phyloP scores from a whole-genome alignment of 805 yeast species.

The Groenewaldozyma tartarivorans region DNA sequence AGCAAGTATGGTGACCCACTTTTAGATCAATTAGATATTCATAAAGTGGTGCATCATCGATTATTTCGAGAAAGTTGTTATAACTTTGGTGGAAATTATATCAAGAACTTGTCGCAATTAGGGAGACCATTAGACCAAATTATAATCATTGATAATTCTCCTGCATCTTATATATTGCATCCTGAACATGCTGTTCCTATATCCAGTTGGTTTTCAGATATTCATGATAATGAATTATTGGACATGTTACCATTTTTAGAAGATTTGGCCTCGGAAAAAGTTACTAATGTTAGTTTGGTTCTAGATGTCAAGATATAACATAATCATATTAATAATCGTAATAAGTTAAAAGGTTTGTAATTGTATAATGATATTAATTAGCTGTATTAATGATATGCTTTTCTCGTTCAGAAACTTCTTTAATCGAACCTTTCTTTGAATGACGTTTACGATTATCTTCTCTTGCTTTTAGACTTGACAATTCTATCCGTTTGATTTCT shows the following conservation, averaged over 20 bases:
- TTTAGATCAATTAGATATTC: constrained; percentile 75
- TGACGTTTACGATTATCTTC: constrained; percentile 78
- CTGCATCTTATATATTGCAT: constrained; percentile 95
- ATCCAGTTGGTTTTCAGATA: constrained; percentile 96
- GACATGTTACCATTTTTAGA: constrained; percentile 87
- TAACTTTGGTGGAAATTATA: constrained; percentile 88
- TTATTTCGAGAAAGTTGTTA: constrained; percentile 91
- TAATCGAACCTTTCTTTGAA: constrained; percentile 40
- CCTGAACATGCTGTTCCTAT: constrained; percentile 98
- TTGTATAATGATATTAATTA: constrained; percentile 18
- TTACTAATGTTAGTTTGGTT: constrained; percentile 77
- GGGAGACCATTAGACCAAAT: constrained; percentile 84
- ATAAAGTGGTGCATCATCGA: constrained; percentile 74
- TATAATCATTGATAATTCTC: constrained; percentile 92
- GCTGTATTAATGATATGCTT: constrained; percentile 83
- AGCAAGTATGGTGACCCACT: constrained; percentile 94
- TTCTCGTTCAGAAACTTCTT: constrained; percentile 56
- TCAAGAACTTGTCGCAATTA: constrained; percentile 85
- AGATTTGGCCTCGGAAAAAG: constrained; percentile 63
- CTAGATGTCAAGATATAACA: constrained; percentile 49
- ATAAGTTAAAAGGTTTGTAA: no score
- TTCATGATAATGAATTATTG: constrained; percentile 89
- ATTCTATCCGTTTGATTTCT: constrained; percentile 72
- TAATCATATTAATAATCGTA: no score
- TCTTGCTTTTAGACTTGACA: constrained; percentile 63